These are phyloP conservation scores for Ananas comosus DNA, from an alignment of 176 grass and related monocot genomes.

Conservation along the genomic window DNA sequence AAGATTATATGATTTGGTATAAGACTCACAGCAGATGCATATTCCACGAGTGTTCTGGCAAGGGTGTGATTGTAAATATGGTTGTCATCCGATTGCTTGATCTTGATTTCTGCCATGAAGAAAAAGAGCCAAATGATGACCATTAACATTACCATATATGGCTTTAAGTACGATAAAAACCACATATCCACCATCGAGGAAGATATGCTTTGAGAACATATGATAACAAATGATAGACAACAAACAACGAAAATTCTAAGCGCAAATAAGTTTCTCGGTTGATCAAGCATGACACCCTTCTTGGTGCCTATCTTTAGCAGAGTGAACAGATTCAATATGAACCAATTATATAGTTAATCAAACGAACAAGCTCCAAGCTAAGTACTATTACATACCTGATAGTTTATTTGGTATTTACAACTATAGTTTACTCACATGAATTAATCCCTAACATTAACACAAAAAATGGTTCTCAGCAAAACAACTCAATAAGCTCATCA, in stretches of 20 bases:
- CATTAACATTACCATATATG: neutral
- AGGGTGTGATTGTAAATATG: constrained; percentile 64
- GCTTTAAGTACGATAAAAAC: neutral
- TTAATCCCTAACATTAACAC: no score
- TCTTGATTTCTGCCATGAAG: constrained; percentile 23
- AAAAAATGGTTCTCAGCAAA: no score
- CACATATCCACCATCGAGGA: neutral
- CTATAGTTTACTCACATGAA: no score
- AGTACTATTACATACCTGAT: no score
- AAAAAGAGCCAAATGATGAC: neutral
- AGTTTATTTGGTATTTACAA: no score
- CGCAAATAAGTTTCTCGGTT: no score
- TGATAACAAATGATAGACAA: neutral
- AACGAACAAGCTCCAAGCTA: no score
- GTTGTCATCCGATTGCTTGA: constrained; percentile 17
- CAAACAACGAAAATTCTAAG: neutral
- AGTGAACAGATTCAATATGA: no score
- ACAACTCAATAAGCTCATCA: no score
- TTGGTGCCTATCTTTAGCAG: no score
- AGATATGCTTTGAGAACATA: neutral
- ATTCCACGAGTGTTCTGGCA: constrained; percentile 59
- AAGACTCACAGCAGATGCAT: constrained; percentile 77
- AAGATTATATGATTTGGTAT: neutral
- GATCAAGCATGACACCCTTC: no score
- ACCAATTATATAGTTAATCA: no score